phyloP scores from a whole-genome alignment of 331 rosid genomes.

The Malus hybrid region DNA sequence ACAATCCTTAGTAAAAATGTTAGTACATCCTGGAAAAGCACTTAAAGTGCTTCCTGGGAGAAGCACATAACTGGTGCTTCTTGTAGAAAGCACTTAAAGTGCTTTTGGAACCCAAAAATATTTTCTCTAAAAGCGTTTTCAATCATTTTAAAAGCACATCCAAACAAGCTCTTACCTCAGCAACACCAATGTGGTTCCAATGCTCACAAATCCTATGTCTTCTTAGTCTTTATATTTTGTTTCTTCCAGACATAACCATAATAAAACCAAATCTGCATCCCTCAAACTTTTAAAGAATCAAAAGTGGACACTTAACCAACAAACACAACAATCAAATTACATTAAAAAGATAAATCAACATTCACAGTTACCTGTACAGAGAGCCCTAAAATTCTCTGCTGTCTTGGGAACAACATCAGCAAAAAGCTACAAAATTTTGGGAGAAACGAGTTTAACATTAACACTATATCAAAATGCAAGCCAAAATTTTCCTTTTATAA shows the following conservation, averaged over 20 bases:
- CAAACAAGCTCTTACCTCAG: neutral
- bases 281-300: neutral
- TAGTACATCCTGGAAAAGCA: no score
- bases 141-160: no score
- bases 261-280: neutral
- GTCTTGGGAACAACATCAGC: conserved; percentile 73
- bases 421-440: conserved; percentile 70
- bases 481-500: neutral
- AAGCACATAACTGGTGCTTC: no score
- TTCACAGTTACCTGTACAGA: conserved; percentile 68
- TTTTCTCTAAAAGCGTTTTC: no score
- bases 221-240: neutral
- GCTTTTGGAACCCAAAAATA: no score
- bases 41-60: no score
- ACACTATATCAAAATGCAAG: neutral
- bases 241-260: neutral
- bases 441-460: neutral
- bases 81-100: no score
- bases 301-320: neutral
- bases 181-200: neutral
- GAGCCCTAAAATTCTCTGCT: conserved; percentile 82
- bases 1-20: no score
- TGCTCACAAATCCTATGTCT: neutral
- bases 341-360: neutral
- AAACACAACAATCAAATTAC: neutral